phyloP scores from a whole-genome alignment of 148 eudicot genomes.

The Chenopodium berlandieri region DNA sequence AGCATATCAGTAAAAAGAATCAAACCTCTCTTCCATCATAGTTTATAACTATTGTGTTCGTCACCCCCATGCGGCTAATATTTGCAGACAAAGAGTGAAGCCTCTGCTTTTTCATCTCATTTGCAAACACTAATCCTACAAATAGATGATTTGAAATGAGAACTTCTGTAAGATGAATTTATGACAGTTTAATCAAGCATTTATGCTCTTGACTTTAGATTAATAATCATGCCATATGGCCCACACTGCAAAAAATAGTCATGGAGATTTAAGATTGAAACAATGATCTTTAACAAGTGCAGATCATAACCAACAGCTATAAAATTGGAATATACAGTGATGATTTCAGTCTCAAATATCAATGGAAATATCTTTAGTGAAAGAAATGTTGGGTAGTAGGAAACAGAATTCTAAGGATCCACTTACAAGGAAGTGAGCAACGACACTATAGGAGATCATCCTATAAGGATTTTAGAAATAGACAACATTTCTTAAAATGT shows the following conservation, averaged over 20 bases:
- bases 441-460: no score
- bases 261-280: background rate
- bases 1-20: background rate
- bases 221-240: background rate
- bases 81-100: slow-evolving; percentile 87
- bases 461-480: no score
- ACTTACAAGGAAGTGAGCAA: no score
- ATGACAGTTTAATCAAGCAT: background rate
- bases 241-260: no score
- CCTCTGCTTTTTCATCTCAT: slow-evolving; percentile 88
- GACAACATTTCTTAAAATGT: no score
- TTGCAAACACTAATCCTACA: slow-evolving; percentile 80
- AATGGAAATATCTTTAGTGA: background rate
- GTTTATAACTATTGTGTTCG: slow-evolving; percentile 79
- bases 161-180: background rate
- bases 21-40: slow-evolving; percentile 95
- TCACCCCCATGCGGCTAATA: slow-evolving; percentile 92
- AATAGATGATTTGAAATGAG: background rate
- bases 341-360: background rate
- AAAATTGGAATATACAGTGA: background rate
- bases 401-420: background rate
- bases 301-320: background rate
- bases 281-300: background rate
- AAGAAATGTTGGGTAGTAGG: background rate
- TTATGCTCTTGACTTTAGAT: background rate